Conservation (phyloP, 208 protist genomes). For the Vickermania ingenoplastis region DNA sequence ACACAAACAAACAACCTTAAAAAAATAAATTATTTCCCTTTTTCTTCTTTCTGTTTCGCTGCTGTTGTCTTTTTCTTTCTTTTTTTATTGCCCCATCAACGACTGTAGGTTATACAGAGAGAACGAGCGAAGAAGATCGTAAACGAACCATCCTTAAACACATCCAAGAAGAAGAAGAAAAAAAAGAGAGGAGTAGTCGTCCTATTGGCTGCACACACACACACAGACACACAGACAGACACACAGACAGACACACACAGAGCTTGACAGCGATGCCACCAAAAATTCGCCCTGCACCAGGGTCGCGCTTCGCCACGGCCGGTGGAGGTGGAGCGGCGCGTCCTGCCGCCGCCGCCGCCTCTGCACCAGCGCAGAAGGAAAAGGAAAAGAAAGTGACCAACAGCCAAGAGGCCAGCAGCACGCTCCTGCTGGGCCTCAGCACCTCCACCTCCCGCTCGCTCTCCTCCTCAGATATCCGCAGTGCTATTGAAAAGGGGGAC, state of each 20-base stretch:
- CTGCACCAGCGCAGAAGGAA: neutral
- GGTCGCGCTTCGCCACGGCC: no score
- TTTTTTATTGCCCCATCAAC: slow-evolving; percentile 1
- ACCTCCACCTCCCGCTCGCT: slow-evolving; percentile 15
- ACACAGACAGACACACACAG: no score
- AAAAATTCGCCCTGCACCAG: no score
- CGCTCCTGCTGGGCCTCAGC: slow-evolving; percentile 39
- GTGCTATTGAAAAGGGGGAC: slow-evolving; percentile 84
- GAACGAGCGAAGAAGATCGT: no score
- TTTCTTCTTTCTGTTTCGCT: slow-evolving; percentile 8
- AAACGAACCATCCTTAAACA: no score
- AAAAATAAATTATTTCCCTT: slow-evolving; percentile 3
- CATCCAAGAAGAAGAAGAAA: no score
- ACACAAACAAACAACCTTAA: slow-evolving; percentile 1
- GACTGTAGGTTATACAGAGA: slow-evolving; percentile 5
- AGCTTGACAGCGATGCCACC: no score
- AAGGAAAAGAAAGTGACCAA: neutral
- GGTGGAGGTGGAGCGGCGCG: neutral
- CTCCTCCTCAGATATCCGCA: slow-evolving; percentile 80
- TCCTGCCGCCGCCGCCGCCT: neutral
- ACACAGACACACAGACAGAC: no score
- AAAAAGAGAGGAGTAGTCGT: no score
- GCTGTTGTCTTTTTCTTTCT: slow-evolving; percentile 10
- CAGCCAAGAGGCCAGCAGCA: slow-evolving; percentile 65
- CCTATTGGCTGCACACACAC: no score